phyloP scores from a whole-genome alignment of 306 rosid species.

The Cajanus cajan region DNA sequence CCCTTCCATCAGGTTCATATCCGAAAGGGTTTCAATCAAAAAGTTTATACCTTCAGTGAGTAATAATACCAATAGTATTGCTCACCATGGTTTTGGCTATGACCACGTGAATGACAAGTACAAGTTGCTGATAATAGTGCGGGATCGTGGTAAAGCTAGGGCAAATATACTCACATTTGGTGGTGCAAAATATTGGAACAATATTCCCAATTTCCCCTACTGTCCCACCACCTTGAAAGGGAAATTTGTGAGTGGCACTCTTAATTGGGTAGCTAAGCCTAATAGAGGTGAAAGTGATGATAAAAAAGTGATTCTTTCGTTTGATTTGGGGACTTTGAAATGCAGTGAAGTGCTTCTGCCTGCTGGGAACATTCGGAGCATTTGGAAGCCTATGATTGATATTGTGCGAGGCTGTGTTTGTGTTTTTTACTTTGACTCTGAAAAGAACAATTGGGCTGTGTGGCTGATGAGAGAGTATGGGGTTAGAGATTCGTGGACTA shows the following conservation, averaged over 20 bases:
- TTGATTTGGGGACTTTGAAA: slow-evolving; percentile 20
- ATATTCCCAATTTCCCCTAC: background rate
- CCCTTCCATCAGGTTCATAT: background rate
- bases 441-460: background rate
- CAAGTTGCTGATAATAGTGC: background rate
- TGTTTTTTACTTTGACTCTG: background rate
- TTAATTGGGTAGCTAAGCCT: slow-evolving; percentile 12
- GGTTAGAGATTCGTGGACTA: slow-evolving; percentile 22
- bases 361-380: background rate
- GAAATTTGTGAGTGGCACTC: slow-evolving; percentile 12
- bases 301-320: background rate
- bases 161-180: no score
- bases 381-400: background rate
- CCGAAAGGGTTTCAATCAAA: background rate
- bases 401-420: background rate
- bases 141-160: no score
- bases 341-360: background rate
- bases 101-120: slow-evolving; percentile 23
- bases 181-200: background rate
- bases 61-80: no score
- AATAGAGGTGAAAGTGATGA: background rate
- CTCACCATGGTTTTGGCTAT: slow-evolving; percentile 11
- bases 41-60: no score
- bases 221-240: background rate
- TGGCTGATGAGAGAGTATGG: slow-evolving; percentile 28